Base-by-base conservation (phyloP, 2,329 filamentous ascomycete genomes). In the Botrytis galanthina region DNA sequence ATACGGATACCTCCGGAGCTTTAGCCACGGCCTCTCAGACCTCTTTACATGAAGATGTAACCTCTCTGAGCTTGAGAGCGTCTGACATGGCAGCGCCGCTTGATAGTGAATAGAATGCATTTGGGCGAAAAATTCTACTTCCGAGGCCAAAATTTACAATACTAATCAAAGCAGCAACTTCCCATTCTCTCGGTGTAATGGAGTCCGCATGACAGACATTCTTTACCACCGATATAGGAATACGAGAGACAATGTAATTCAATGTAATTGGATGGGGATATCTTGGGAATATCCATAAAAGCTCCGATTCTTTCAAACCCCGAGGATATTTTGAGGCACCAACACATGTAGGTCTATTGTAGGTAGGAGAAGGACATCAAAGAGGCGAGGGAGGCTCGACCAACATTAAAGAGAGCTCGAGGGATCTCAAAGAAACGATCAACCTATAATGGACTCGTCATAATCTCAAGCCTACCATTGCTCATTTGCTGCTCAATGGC, bases 131-230 rank as follows among this genome's bases (percentile, higher is more conserved):
- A 67, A 54, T 9, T 54, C 18, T 39, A 16, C 14, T 37, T 29
- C 64, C 37, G 7, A 20, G 26, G 37, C n/a, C n/a, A 42, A 42
- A 29, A 26, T 20, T 29, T 29, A 63, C 8, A 18, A 39, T 39
- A 39, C 35, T 39, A 39, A 57, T 57, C 35, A 39, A 62, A 39
- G 60, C 26, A 18, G 60, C 35, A 39, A 39, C 59, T 39, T 39
- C 60, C 6, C 9, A 62, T 29, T 46, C 46, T 35, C 64, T 67
- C 26, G 64, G 64, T 35, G 64, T 67, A 67, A 57, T 57, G n/a
- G 14, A 39, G 22, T 39, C 64, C 29, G 64, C 46, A 39, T 29
- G 16, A n/a, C 4, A 54, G 16, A n/a, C 4, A 54, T 51, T n/a
- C 20, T 10, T 64, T 26, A 51, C 14, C 32, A 29, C 35, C 46